Conservation (phyloP, 768 basidiomycete genomes). For the Phylloporus rhodoxanthus region DNA sequence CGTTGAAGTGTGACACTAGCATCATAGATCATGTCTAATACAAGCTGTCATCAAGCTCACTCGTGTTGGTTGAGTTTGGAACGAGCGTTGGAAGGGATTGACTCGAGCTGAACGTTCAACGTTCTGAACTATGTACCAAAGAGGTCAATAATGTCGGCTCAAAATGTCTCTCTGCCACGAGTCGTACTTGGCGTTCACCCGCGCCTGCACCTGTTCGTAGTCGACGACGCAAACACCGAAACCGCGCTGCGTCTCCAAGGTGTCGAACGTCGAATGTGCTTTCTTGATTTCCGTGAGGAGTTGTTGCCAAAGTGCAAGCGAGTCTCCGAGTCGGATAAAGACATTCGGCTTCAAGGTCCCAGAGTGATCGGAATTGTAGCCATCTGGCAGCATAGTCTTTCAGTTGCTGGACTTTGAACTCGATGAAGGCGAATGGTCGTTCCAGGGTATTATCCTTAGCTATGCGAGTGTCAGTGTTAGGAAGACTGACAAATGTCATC, state of each 20-base stretch:
- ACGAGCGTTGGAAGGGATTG: too few species aligned
- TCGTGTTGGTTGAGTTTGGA: too few species aligned
- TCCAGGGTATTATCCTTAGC: constrained; percentile 77
- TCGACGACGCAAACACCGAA: constrained; percentile 94
- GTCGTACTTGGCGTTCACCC: constrained; percentile 98
- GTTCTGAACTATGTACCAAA: too few species aligned
- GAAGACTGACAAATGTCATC: neutral
- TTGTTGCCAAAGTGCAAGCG: constrained; percentile 90
- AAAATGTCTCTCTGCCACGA: constrained; percentile 96
- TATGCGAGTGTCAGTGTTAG: constrained; percentile 26
- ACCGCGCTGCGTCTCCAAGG: constrained; percentile 83
- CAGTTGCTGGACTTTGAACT: constrained; percentile 80
- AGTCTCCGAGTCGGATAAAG: constrained; percentile 92
- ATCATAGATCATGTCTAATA: too few species aligned
- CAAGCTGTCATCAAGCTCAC: too few species aligned
- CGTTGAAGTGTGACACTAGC: too few species aligned
- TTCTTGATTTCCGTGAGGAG: constrained; percentile 96
- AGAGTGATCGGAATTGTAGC: constrained; percentile 97
- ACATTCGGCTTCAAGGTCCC: constrained; percentile 98
- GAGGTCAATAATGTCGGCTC: too few species aligned
- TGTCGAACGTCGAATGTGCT: constrained; percentile 93
- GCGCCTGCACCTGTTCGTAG: constrained; percentile 95
- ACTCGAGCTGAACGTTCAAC: too few species aligned
- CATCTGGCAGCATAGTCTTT: constrained; percentile 93
- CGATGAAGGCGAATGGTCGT: constrained; percentile 80